Conservation (phyloP, 2,329 filamentous ascomycete genomes). For the Fusarium temperatum region DNA sequence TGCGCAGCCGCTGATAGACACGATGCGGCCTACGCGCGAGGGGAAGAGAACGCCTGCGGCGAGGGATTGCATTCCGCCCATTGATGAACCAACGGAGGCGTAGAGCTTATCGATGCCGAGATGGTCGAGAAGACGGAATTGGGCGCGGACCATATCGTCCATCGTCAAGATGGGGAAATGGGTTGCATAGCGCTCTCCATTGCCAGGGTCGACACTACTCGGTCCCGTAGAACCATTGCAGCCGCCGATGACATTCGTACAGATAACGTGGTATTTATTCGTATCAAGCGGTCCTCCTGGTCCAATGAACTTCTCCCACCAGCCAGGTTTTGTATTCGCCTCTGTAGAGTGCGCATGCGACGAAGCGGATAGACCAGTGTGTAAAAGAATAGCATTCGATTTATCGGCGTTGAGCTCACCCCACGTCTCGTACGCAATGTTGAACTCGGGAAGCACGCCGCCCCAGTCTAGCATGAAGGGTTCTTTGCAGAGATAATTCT, state of each 20-base stretch:
- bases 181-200: slow-evolving; percentile 89
- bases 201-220: slow-evolving; percentile 84
- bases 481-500: slow-evolving; percentile 76
- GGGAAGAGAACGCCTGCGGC: slow-evolving; percentile 87
- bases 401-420: slow-evolving; percentile 80
- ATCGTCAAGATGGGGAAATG: slow-evolving; percentile 95
- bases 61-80: slow-evolving; percentile 98
- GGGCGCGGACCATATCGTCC: slow-evolving; percentile 96
- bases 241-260: slow-evolving; percentile 94
- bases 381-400: slow-evolving; percentile 89
- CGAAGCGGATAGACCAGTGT: slow-evolving; percentile 95
- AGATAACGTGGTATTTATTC: slow-evolving; percentile 90
- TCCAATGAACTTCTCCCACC: slow-evolving; percentile 99
- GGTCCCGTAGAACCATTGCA: slow-evolving; percentile 97
- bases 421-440: slow-evolving; percentile 95
- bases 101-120: slow-evolving; percentile 82
- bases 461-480: slow-evolving; percentile 93
- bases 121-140: slow-evolving; percentile 86
- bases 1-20: slow-evolving; percentile 92
- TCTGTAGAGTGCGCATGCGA: slow-evolving; percentile 96
- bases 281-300: slow-evolving; percentile 87
- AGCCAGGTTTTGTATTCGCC: slow-evolving; percentile 85
- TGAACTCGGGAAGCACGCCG: slow-evolving; percentile 86
- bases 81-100: slow-evolving; percentile 93
- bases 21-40: slow-evolving; percentile 80